Evolutionary conservation across 2,329 filamentous ascomycete genomes (phyloP).

Genomic region (Pleurostoma richardsiae): DNA sequence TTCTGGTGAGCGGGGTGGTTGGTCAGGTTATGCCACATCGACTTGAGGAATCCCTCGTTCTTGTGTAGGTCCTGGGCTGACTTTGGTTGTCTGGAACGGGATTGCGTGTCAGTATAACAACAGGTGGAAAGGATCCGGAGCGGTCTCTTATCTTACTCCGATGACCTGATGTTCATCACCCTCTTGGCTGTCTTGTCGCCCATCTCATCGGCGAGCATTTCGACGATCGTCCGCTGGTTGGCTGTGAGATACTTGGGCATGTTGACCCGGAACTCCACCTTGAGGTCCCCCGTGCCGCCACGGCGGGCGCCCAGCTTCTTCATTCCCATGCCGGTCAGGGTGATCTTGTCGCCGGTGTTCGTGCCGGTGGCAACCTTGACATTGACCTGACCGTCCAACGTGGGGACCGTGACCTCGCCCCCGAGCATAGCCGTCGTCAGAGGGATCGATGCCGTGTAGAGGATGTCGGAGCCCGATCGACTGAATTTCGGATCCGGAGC

Average conservation of each 20-base stretch:
- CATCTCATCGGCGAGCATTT: constrained; percentile 97
- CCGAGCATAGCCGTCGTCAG: constrained; percentile 90
- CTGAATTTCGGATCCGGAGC: constrained; percentile 87
- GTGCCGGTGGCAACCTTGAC: constrained; percentile 90
- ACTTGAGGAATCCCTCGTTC: constrained; percentile 87
- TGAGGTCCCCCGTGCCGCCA: constrained; percentile 71
- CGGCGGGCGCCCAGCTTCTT: constrained; percentile 69
- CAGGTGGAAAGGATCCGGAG: constrained; percentile 5
- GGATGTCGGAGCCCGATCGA: constrained; percentile 79
- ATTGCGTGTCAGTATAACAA: not conserved
- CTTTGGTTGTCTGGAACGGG: not conserved
- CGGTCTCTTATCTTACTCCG: constrained; percentile 34
- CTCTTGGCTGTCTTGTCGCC: constrained; percentile 86
- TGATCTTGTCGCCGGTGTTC: constrained; percentile 86
- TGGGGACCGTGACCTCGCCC: constrained; percentile 84
- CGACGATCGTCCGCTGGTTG: constrained; percentile 87
- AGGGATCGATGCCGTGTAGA: constrained; percentile 88
- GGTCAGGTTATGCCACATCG: constrained; percentile 88
- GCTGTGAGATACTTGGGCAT: constrained; percentile 93
- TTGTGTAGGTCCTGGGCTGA: constrained; percentile 52
- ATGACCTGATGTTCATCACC: constrained; percentile 74
- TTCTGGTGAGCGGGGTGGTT: constrained; percentile 59
- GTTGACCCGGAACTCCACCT: constrained; percentile 87
- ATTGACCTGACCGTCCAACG: constrained; percentile 83
- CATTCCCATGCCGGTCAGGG: constrained; percentile 89